Evolutionary conservation across 148 eudicot species (phyloP), one percentile per base, ranked within the genome.

Genomic region (Cornus florida): DNA sequence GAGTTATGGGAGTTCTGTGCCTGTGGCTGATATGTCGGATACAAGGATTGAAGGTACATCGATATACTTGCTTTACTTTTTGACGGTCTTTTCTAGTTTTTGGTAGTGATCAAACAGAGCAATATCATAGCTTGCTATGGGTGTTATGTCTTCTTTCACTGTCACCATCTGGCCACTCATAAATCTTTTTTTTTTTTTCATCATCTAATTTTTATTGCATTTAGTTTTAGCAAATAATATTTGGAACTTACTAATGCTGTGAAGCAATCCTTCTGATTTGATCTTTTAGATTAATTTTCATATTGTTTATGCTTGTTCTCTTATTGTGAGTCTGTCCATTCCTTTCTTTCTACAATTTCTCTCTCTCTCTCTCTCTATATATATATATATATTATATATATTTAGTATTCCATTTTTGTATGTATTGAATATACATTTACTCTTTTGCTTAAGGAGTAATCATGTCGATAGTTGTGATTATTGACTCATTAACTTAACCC

Each of bases 1-100:
- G 75, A 88, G 81, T 74, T 93, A 91, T 70, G 94, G 91, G 72
- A 66, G 78, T 48, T 76, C 85, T 32, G 60, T 79, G 77, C 81
- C 82, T 79, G 23, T 72, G 60, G 81, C 69, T 74, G 88, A 79
- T 31, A 53, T 85, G 43, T 77, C 78, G 65, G 83, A 82, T 71
- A 70, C 56, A 69, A 79, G 77, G 79, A 72, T 78, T 68, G 77
- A 85, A 88, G 94, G 98, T 95, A 86, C 23, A 77, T 10, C 23
- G 68, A 8, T 73, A 73, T 53, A 72, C 76, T 57, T 71, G 22
- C 60, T 70, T 48, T 75, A 62, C 38, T 67, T 14, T 67, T 78
- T 22, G 69, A 79, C 20, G 12, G 16, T 66, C 72, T 67, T 32
- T 59, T 43, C 22, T 46, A 23, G 48, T 67, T 33, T 50, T 23